phyloP scores from a whole-genome alignment of 2,329 filamentous ascomycete species.

The Eurotiales sp. region DNA sequence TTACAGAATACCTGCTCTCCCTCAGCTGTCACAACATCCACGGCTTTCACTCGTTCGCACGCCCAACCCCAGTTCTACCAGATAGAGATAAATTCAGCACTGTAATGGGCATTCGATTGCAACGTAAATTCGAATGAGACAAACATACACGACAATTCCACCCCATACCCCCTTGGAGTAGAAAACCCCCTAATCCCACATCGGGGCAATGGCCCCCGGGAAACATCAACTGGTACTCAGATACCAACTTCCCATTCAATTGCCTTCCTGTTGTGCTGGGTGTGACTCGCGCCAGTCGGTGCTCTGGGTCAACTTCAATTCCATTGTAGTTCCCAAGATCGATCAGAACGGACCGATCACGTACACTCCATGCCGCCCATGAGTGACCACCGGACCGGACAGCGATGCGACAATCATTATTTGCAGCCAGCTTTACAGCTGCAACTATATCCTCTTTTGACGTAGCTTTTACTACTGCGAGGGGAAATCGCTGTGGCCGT shows the following conservation, averaged over 20 bases:
- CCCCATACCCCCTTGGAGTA: background rate
- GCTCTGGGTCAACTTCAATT: background rate
- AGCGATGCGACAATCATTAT: constrained; percentile 33
- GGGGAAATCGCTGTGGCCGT: constrained; percentile 34
- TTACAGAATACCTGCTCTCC: constrained; percentile 22
- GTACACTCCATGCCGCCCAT: constrained; percentile 36
- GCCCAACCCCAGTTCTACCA: constrained; percentile 41
- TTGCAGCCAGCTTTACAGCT: constrained; percentile 34
- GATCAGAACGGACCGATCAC: constrained; percentile 4
- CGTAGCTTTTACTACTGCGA: constrained; percentile 38
- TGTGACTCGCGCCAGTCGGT: background rate
- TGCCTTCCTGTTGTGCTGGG: background rate
- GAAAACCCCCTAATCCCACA: background rate
- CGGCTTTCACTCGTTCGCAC: constrained; percentile 41
- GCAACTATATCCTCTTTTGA: constrained; percentile 29
- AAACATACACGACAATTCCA: constrained; percentile 4
- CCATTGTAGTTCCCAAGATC: constrained; percentile 8
- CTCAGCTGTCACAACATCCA: constrained; percentile 47
- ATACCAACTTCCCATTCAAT: background rate
- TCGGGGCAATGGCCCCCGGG: background rate
- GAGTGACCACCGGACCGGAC: constrained; percentile 45
- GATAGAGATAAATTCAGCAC: background rate
- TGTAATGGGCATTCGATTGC: background rate
- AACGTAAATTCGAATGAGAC: background rate
- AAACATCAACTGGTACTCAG: background rate